Evolutionary conservation across 768 basidiomycete genomes (phyloP).

Genomic region (Rhodotorula toruloides): DNA sequence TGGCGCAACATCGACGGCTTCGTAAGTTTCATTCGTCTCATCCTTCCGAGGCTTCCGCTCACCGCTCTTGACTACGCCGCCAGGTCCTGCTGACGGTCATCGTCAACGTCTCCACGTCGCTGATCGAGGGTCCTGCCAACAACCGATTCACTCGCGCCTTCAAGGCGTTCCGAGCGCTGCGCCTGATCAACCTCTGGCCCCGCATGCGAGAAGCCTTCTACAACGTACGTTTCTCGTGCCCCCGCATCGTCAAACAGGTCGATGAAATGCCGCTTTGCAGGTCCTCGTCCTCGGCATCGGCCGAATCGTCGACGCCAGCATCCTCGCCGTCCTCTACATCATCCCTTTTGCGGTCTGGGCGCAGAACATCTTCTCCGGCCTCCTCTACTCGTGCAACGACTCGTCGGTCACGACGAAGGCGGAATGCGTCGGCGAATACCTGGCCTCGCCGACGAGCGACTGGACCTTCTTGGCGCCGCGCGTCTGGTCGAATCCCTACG

Average conservation of each 20-base stretch:
- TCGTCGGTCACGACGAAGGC: slow-evolving; percentile 53
- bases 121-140: slow-evolving; percentile 20
- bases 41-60: slow-evolving; percentile 56
- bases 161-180: slow-evolving; percentile 79
- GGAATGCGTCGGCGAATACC: slow-evolving; percentile 71
- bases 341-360: slow-evolving; percentile 70
- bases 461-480: slow-evolving; percentile 65
- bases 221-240: slow-evolving; percentile 5
- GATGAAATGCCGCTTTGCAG: too few species aligned
- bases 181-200: slow-evolving; percentile 81
- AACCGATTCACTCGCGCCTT: slow-evolving; percentile 75
- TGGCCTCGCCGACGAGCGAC: slow-evolving; percentile 55
- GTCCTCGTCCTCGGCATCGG: slow-evolving; percentile 78
- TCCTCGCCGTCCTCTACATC: slow-evolving; percentile 69
- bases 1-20: slow-evolving; percentile 89
- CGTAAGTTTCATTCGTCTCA: slow-evolving; percentile 49
- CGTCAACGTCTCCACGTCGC: slow-evolving; percentile 36
- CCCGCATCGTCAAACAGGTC: too few species aligned
- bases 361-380: slow-evolving; percentile 76
- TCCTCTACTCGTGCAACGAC: slow-evolving; percentile 82
- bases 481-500: slow-evolving; percentile 83
- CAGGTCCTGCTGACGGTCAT: slow-evolving; percentile 59
- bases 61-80: slow-evolving; percentile 87
- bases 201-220: slow-evolving; percentile 79
- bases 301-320: slow-evolving; percentile 80